Evolutionary conservation across 2,329 filamentous ascomycete genomes (phyloP).

Genomic region (Anthostomella pinea): DNA sequence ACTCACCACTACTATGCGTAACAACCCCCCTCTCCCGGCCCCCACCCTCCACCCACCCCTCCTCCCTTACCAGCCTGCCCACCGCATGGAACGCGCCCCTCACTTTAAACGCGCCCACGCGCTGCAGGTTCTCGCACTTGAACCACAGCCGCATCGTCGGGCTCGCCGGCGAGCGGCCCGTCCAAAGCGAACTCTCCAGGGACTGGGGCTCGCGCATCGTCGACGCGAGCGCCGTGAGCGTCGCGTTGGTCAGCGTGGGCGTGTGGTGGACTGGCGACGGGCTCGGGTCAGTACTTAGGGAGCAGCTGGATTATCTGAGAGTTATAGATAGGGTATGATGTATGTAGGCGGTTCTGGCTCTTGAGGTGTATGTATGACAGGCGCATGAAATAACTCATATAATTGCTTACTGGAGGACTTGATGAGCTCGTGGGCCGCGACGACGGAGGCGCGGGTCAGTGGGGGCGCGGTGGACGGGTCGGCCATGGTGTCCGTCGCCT

Average conservation of each 20-base stretch:
- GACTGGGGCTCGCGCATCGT: conserved; percentile 62
- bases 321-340: too few species aligned
- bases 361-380: neutral
- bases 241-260: conserved; percentile 75
- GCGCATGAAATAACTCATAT: too few species aligned
- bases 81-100: conserved; percentile 88
- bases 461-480: conserved; percentile 55
- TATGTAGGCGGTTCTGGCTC: neutral
- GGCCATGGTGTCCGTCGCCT: too few species aligned
- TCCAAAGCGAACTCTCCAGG: too few species aligned
- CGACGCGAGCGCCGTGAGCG: conserved; percentile 72
- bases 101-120: conserved; percentile 88
- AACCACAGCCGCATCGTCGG: conserved; percentile 78
- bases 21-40: conserved; percentile 69
- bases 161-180: conserved; percentile 51
- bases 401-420: conserved; percentile 51
- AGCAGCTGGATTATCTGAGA: too few species aligned
- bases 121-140: conserved; percentile 94
- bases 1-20: conserved; percentile 81
- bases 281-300: neutral
- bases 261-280: conserved; percentile 65
- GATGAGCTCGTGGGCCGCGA: conserved; percentile 70
- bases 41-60: conserved; percentile 58
- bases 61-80: conserved; percentile 61
- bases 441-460: conserved; percentile 69